Percentiles rank a stretch among this genome's conserved stretches.
Evolutionary conservation across 495 filamentous ascomycete genomes (phyloP).

Genomic region (Neurospora sp.): DNA sequence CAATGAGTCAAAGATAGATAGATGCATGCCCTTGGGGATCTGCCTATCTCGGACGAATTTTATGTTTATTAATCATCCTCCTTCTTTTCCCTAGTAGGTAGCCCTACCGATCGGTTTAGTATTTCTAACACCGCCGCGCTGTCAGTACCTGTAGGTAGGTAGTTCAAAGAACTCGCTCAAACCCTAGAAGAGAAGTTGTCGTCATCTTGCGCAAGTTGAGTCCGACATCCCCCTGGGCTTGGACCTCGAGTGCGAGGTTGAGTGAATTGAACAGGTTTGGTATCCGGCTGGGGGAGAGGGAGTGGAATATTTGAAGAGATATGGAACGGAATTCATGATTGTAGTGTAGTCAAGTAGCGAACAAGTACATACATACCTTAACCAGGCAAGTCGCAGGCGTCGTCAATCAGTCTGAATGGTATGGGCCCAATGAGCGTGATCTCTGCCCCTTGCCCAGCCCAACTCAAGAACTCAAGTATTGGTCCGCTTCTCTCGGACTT

Average conservation of each 20-base stretch:
- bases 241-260: background rate
- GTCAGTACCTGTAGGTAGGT: background rate
- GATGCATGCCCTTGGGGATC: background rate
- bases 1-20: background rate
- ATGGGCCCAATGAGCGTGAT: background rate
- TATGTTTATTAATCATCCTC: background rate
- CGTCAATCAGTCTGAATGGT: background rate
- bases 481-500: background rate
- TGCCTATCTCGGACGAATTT: background rate
- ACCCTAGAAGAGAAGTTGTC: background rate
- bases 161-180: background rate
- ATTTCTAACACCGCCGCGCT: background rate
- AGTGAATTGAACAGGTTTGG: background rate
- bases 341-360: background rate
- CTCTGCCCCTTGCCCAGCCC: background rate
- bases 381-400: background rate
- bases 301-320: background rate
- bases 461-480: no score
- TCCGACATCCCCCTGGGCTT: background rate
- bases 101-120: background rate
- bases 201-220: background rate
- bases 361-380: background rate
- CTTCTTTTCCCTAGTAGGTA: background rate
- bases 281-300: background rate
- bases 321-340: no score